Evolutionary conservation across 139 green algal genomes (phyloP), one percentile per base, ranked within the genome.

Genomic region (Micractinium sp.): DNA sequence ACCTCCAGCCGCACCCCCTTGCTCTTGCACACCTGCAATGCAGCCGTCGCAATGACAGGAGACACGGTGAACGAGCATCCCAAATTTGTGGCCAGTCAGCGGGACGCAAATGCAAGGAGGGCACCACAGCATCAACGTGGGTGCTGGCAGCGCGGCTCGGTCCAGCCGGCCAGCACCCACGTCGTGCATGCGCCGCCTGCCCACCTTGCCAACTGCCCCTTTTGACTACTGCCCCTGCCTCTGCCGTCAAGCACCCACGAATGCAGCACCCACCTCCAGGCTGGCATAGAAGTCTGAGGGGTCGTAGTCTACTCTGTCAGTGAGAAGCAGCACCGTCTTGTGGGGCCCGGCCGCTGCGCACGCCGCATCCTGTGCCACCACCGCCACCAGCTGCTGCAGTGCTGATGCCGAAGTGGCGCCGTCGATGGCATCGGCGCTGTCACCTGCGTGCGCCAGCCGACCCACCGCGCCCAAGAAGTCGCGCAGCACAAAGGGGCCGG

Each of bases 1-100:
- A 90, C 39, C 73, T 85, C 79, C 41, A 90, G 19, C 25, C 23
- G 41, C 67, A 90, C 81, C 1, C 81, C 81, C 60, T 85, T 84
- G 67, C 53, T 61, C 29, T 67, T n/a, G 41, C 67, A 86, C 20
- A 83, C 56, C 85, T 89, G 85, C 73, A 38, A 16, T 0, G 63
- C 63, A 71, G 18, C 20, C 20, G 63, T 71, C 20, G 25, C 20
- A 20, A 66, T 0, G 36, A 56, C 2, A 38, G 80, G 31, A 39
- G 47, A 29, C 25, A 31, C n/a, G 27, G 27, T 38, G 39, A 53
- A 29, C 63, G 4, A 27, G 20, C 63, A 12, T 5, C 63, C 7
- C 20, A 71, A 12, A 2, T 71, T 71, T 23, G 63, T 56, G 47
- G 47, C 47, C 47, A 56, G 47, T 56, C 47, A 56, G 47, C 47